Evolutionary conservation across 2,329 filamentous ascomycete genomes (phyloP), one percentile per base, ranked within the genome.

Genomic region (Lachnellula occidentalis): DNA sequence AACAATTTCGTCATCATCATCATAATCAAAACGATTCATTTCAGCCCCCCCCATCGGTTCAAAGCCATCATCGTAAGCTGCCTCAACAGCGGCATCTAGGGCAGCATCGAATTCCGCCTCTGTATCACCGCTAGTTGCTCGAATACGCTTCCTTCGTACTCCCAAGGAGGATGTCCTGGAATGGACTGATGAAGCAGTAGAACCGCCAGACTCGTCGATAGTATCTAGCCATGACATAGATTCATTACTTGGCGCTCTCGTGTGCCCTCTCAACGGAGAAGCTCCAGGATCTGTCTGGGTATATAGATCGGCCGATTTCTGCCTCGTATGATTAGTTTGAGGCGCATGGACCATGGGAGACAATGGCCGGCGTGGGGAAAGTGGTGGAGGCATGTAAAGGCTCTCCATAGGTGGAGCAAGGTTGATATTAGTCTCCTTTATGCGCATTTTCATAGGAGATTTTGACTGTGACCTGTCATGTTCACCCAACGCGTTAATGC

Each of bases 41-140:
- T 61, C 60, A 1, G 50, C 12, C 6, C 77, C 71, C 17, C 78
- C 77, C 69, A 81, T 83, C 4, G 88, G 88, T 67, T 96, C 91
- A 59, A 90, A 88, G 0, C 89, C 89, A 59, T 96, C 91, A 68
- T 96, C 88, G 69, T 97, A 99, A 5, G 92, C 94, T 49, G 92
- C 92, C 71, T 97, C 94, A 8, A 97, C 92, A 14, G 94, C 94
- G 22, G 92, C 92, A 72, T 97, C 92, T 43, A 97, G 78, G 4
- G 94, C 94, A 8, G 90, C 91, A 71, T 96, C 92, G 61, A 97
- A 96, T 67, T 96, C 92, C 6, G 89, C 87, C 69, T 95, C 90
- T 0, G 90, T 94, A 31, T 80, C 83, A 45, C 84, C 85, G 60
- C 88, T 92, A 2, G 78, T 69, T 36, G 77, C 78, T 48, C 87